Base-by-base conservation (phyloP, 257 asterid genomes). In the Solanum medicagineum region DNA sequence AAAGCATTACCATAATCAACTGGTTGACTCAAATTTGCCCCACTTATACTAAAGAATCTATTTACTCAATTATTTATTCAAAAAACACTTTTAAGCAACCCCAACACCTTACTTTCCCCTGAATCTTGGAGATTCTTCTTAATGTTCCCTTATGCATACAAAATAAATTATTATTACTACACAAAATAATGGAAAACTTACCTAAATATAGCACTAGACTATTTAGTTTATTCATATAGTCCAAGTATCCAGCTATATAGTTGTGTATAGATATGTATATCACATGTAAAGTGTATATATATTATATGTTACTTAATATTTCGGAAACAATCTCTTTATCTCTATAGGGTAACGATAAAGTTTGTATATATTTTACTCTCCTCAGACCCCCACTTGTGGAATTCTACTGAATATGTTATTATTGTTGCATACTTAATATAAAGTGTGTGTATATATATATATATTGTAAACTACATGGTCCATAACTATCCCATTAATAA, bases 121-220 rank as follows among this genome's bases (percentile, higher is more conserved):
- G 24, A 77, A 85, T 85, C 44, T 77, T 85, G 87, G 87, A 85
- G 80, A 77, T 60, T 62, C 66, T 77, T 85, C 40, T 57, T 59
- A 75, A 26, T 85, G 75, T 47, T 68, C 29, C n/a, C 47, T 40
- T 69, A 16, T 69, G 77, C 26, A 32, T 81, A 32, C 29, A 17
- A 44, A 45, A 60, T 36, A 17, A 54, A 19, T 26, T 53, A 53
- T 51, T 32, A 83, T 19, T 47, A 26, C 42, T 1, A 47, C 13
- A 19, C 32, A 32, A 29, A 36, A 66, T 16, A 45, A 24, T 63
- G 17, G 3, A 8, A 22, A 22, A 22, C 26, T 60, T 60, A 22
- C 7, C 8, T 60, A 22, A 60, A 60, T 22, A 10, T 60, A 60
- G 5, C 15, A 4, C 22, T 60, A 8, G 4, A 22, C 5, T 10